Evolutionary conservation across 2,329 filamentous ascomycete genomes (phyloP).

Genomic region (Thielaviopsis euricoi): DNA sequence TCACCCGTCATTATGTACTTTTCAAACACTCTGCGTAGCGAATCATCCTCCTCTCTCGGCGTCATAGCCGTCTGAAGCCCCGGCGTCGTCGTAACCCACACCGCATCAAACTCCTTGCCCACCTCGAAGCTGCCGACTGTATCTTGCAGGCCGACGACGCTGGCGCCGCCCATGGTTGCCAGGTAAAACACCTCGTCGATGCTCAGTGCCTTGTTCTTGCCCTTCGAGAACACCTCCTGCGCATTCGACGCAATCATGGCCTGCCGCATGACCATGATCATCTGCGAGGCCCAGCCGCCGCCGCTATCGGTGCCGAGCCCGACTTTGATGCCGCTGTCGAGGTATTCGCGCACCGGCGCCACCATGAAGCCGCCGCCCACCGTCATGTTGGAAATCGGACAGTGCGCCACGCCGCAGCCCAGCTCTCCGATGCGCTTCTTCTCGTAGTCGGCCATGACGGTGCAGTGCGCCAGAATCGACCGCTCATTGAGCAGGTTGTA

Average conservation of each 20-base stretch:
- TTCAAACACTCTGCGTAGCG: constrained; percentile 31
- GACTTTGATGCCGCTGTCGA: constrained; percentile 43
- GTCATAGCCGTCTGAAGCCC: constrained; percentile 29
- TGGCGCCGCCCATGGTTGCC: constrained; percentile 43
- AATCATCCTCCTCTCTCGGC: constrained; percentile 33
- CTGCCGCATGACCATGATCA: constrained; percentile 41
- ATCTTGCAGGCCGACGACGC: constrained; percentile 36
- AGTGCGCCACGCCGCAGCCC: constrained; percentile 45
- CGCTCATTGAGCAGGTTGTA: constrained; percentile 36
- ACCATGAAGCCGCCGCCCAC: constrained; percentile 46
- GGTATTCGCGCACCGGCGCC: constrained; percentile 40
- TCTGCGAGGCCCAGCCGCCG: constrained; percentile 43
- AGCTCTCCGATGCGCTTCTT: constrained; percentile 28
- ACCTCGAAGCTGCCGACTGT: constrained; percentile 38
- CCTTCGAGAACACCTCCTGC: constrained; percentile 24
- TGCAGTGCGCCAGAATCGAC: constrained; percentile 51
- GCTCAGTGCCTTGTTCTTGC: constrained; percentile 27
- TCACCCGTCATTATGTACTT: constrained; percentile 52
- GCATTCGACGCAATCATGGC: constrained; percentile 39
- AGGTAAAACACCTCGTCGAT: constrained; percentile 40
- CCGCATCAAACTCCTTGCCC: constrained; percentile 47
- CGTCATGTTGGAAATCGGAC: constrained; percentile 47
- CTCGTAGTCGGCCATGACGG: constrained; percentile 41
- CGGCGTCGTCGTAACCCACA: constrained; percentile 27
- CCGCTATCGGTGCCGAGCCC: constrained; percentile 49